Evolutionary conservation across 1,139 yeast genomes (phyloP), one percentile per base, ranked within the genome.

Genomic region (Pichia sp.): DNA sequence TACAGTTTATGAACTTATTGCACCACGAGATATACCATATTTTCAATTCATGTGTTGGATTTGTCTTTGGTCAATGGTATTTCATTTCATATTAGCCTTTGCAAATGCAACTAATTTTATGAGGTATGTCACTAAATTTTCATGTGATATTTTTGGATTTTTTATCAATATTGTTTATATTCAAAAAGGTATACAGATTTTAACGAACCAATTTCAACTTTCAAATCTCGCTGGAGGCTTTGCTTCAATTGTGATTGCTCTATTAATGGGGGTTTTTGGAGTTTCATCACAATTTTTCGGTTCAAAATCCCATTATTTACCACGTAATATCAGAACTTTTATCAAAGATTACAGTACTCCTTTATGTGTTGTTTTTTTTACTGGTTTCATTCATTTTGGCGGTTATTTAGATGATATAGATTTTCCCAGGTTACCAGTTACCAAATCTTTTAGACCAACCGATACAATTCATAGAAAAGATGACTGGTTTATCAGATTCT

Each of bases 21-120:
- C 71, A 39, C 69, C 56, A 4, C 54, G 69, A 52, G 83, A 81
- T 6, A 79, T 82, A 0, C 85, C 86, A 0, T 92, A 78, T 63
- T 87, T 92, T 65, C 89, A 92, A 24, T 92, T 92, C 64, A 90
- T 92, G 96, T 84, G 94, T 62, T 92, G 97, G 97, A 72, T 90
- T 27, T 87, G 89, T 59, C 71, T 92, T 8, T 92, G 98, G 98
- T 76, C 89, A 4, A 85, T 85, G 87, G 73, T 82, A 7, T 75
- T 87, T 70, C 97, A 92, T 67, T 69, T 86, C 36, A 51, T 81
- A 1, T 72, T 90, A 36, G 92, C 97, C 0, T 57, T 84, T 2
- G 70, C 78, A 47, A 92, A 92, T 64, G 70, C 79, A 60, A 85
- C 87, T 38, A 74, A 81, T 47, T 80, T 79, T 48, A 69, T 90